phyloP scores from a whole-genome alignment of 352 stramenopile genomes.

The Globisporangium alternatum region DNA sequence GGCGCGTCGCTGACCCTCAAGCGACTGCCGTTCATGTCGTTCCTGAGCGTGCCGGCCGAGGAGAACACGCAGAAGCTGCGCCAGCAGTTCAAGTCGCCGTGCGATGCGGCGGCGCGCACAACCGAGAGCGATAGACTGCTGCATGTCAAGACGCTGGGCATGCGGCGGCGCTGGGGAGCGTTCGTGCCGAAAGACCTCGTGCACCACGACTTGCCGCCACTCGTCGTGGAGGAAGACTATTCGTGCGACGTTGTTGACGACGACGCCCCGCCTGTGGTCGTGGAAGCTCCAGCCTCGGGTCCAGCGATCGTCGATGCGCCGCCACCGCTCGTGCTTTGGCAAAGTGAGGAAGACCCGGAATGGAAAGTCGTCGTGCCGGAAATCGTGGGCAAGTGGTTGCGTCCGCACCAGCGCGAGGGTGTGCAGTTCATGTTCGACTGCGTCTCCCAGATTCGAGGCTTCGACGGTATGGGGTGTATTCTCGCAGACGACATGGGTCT shows the following conservation, averaged over 20 bases:
- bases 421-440: conserved; percentile 98
- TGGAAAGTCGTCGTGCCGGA: conserved; percentile 80
- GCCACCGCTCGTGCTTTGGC: conserved; percentile 79
- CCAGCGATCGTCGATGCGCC: conserved; percentile 31
- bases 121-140: conserved; percentile 75
- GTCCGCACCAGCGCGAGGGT: conserved; percentile 95
- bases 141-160: conserved; percentile 82
- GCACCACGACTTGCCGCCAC: conserved; percentile 55
- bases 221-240: conserved; percentile 62
- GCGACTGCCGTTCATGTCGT: conserved; percentile 78
- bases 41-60: conserved; percentile 65
- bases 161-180: conserved; percentile 60
- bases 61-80: conserved; percentile 51
- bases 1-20: conserved; percentile 64
- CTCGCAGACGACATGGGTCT: conserved; percentile 88
- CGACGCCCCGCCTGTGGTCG: conserved; percentile 14
- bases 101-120: conserved; percentile 47
- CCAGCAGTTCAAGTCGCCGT: conserved; percentile 79
- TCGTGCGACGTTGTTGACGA: conserved; percentile 28
- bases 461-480: conserved; percentile 84
- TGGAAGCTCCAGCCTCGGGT: conserved; percentile 23
- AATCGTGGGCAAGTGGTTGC: conserved; percentile 93
- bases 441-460: conserved; percentile 69
- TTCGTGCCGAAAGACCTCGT: conserved; percentile 50
- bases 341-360: conserved; percentile 59